Percentiles rank a stretch among this genome's conserved stretches.
Conservation (phyloP, 2,329 filamentous ascomycete genomes). For the Shiraia sp. region DNA sequence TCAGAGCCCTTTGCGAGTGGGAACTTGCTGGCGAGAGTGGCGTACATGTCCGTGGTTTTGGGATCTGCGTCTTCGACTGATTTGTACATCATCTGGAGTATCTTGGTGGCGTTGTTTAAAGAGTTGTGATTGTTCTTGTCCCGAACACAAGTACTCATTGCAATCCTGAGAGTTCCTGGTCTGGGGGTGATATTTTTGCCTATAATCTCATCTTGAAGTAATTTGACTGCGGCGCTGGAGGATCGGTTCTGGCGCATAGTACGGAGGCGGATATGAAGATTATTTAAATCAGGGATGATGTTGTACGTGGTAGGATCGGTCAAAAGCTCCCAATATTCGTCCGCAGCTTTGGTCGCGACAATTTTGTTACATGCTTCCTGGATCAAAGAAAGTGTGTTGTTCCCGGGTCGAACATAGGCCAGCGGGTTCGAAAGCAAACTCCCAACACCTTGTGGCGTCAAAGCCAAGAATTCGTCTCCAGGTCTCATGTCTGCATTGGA, state of each 20-base stretch:
- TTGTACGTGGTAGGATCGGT: conserved; percentile 57
- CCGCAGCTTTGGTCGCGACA: conserved; percentile 64
- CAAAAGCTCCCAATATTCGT: conserved; percentile 77
- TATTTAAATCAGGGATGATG: conserved; percentile 73
- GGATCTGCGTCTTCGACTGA: conserved; percentile 35
- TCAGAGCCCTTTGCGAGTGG: conserved; percentile 36
- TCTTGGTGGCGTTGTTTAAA: conserved; percentile 64
- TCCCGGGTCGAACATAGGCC: conserved; percentile 53
- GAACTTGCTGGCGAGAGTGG: conserved; percentile 31
- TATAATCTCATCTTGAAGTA: conserved; percentile 54
- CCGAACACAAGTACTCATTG: conserved; percentile 72
- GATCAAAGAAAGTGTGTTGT: conserved; percentile 68
- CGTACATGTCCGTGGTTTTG: conserved; percentile 35
- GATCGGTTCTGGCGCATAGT: conserved; percentile 68
- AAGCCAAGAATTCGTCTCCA: conserved; percentile 39
- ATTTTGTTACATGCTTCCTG: conserved; percentile 66
- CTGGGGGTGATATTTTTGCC: conserved; percentile 32
- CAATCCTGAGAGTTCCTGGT: conserved; percentile 67
- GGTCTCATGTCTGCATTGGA: conserved; percentile 23
- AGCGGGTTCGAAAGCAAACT: conserved; percentile 37
- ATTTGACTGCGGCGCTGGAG: conserved; percentile 62
- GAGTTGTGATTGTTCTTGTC: conserved; percentile 77
- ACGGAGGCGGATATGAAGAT: conserved; percentile 70
- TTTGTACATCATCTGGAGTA: conserved; percentile 58
- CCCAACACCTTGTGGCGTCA: conserved; percentile 21